Evolutionary conservation across 2,329 filamentous ascomycete genomes (phyloP).

Genomic region (Monilinia laxa): DNA sequence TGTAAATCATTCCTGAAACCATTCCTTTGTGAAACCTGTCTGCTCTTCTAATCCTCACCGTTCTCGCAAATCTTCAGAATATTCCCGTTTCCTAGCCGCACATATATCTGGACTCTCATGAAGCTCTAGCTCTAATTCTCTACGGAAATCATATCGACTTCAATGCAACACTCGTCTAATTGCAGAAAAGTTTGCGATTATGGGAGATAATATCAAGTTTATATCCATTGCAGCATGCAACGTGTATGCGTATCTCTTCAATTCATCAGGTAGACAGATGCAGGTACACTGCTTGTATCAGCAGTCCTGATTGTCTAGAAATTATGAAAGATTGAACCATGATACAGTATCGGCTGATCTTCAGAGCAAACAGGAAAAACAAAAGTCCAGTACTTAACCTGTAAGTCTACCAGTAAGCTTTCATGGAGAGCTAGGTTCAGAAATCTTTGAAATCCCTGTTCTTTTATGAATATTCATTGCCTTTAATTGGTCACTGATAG

Average conservation of each 20-base stretch:
- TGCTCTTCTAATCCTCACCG: background rate
- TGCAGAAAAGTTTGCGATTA: background rate
- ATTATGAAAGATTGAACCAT: background rate
- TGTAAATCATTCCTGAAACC: background rate
- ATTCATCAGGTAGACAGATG: background rate
- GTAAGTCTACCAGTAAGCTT: background rate
- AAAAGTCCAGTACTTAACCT: background rate
- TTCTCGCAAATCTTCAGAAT: background rate
- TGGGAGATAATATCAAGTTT: background rate
- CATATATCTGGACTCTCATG: background rate
- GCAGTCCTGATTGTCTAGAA: background rate
- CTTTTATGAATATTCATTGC: no score
- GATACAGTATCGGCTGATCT: background rate
- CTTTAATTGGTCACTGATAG: background rate
- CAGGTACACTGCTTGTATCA: background rate
- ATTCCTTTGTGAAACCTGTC: background rate
- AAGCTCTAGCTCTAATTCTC: background rate
- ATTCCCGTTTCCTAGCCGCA: background rate
- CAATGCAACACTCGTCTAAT: background rate
- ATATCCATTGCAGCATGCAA: background rate
- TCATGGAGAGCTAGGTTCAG: background rate
- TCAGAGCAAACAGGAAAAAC: background rate
- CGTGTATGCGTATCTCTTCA: background rate
- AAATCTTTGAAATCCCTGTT: background rate
- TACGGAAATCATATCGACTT: background rate